phyloP scores from a whole-genome alignment of 2,329 filamentous ascomycete genomes.

The Talaromyces islandicus region DNA sequence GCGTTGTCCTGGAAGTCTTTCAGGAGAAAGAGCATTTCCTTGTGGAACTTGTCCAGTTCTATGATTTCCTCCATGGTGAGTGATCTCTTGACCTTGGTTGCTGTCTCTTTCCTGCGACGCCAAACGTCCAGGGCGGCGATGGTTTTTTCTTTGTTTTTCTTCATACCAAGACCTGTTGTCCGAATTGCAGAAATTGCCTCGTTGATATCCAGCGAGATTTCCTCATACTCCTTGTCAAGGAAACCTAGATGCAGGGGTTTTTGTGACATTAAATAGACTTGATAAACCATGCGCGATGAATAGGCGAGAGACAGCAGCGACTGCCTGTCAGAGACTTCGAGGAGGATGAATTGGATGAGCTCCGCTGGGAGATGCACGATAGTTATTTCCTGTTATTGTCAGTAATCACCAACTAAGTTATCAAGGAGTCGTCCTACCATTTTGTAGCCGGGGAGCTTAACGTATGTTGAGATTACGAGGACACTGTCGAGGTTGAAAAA shows the following conservation, averaged over 20 bases:
- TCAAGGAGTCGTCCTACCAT: not conserved
- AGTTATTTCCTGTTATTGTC: not conserved
- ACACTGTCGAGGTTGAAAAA: no score
- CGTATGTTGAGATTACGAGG: no score
- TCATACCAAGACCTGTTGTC: not conserved
- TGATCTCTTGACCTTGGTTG: not conserved
- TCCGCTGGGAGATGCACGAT: not conserved
- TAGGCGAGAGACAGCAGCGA: not conserved
- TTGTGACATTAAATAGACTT: not conserved
- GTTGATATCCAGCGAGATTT: not conserved
- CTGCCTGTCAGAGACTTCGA: not conserved
- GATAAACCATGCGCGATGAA: not conserved
- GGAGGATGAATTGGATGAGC: not conserved
- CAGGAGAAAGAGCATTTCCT: not conserved
- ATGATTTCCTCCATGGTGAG: not conserved
- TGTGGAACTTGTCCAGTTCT: conserved; percentile 1
- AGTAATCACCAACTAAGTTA: not conserved
- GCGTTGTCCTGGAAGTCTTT: not conserved
- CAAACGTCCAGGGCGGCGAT: not conserved
- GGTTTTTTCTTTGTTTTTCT: not conserved
- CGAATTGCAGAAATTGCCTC: not conserved
- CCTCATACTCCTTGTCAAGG: not conserved
- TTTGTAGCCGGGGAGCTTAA: no score
- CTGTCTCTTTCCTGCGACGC: not conserved
- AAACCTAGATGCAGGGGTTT: not conserved